These are phyloP conservation scores for Fusarium sp. DNA, from an alignment of 2,329 filamentous ascomycete species.

Conservation along the genomic window DNA sequence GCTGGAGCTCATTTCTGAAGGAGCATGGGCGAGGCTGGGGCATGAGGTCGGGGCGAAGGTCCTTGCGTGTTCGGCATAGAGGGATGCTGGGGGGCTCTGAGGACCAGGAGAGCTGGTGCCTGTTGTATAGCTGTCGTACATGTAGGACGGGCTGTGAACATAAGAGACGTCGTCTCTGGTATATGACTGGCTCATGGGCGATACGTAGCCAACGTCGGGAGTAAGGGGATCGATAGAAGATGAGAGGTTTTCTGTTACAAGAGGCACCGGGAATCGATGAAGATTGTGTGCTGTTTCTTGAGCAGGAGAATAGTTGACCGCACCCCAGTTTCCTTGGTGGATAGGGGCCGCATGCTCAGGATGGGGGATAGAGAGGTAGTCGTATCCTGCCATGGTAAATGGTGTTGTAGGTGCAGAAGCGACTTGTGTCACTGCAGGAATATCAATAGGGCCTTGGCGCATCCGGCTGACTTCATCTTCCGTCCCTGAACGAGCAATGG, in stretches of 20 bases:
- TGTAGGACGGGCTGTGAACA: conserved; percentile 63
- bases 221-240: conserved; percentile 68
- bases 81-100: conserved; percentile 64
- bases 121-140: conserved; percentile 65
- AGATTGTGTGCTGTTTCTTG: conserved; percentile 52
- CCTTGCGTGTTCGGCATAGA: conserved; percentile 63
- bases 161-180: conserved; percentile 67
- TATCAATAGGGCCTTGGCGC: conserved; percentile 49
- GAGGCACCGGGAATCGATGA: conserved; percentile 57
- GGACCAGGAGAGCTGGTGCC: conserved; percentile 63
- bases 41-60: conserved; percentile 65
- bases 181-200: conserved; percentile 67
- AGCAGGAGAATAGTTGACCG: conserved; percentile 58
- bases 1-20: conserved; percentile 69
- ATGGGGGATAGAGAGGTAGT: conserved; percentile 63
- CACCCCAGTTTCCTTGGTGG: conserved; percentile 57
- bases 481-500: conserved; percentile 42
- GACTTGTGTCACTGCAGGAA: conserved; percentile 46
- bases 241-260: conserved; percentile 61
- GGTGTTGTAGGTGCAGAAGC: conserved; percentile 58
- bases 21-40: conserved; percentile 69
- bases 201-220: conserved; percentile 68
- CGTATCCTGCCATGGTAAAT: conserved; percentile 52
- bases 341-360: conserved; percentile 54
- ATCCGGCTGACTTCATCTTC: conserved; percentile 48